Evolutionary conservation across 176 grass and related monocot species (phyloP), one percentile per base, ranked within the genome.

Genomic region (Musa schizocarpa): DNA sequence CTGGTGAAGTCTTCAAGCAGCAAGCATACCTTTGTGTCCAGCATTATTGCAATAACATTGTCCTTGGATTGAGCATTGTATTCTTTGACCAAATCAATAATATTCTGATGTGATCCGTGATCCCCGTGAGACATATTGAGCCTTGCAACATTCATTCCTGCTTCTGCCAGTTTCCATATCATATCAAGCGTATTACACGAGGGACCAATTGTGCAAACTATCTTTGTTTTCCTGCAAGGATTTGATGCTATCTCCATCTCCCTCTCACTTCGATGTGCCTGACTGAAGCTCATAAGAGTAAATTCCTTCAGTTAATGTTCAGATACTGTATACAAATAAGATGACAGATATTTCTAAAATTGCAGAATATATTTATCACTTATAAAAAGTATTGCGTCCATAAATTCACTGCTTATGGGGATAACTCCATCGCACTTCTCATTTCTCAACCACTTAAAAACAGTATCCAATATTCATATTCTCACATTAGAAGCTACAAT

Each of bases 131-230:
- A 73, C 71, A 73, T 73, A 73, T 73, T 73, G 34, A 74, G 53
- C 72, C 72, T 14, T 29, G 54, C 72, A 57, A 73, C 54, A 58
- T 74, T 74, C 72, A 74, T 74, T 74, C 72, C 72, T 43, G 53
- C 53, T 34, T 74, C 54, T 58, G 72, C 53, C 13, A 74, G 51
- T 74, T 74, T 74, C 72, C 72, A 74, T 74, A 74, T 74, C 72
- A 74, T 74, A 14, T 74, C 72, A n/a, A 12, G 53, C 52, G 50
- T 73, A 13, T 74, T 74, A 11, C 23, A 29, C 0, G 72, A 74
- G 0, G 72, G 72, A n/a, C 54, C 72, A 74, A 74, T 74, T 58
- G 72, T 74, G 54, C 72, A 74, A 10, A 74, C 72, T 74, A 59
- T 74, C 14, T 59, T 74, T n/a, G 72, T 74, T 34, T 74, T 59